phyloP scores from a whole-genome alignment of 805 yeast species.

The Grigorovia transvaalensis region DNA sequence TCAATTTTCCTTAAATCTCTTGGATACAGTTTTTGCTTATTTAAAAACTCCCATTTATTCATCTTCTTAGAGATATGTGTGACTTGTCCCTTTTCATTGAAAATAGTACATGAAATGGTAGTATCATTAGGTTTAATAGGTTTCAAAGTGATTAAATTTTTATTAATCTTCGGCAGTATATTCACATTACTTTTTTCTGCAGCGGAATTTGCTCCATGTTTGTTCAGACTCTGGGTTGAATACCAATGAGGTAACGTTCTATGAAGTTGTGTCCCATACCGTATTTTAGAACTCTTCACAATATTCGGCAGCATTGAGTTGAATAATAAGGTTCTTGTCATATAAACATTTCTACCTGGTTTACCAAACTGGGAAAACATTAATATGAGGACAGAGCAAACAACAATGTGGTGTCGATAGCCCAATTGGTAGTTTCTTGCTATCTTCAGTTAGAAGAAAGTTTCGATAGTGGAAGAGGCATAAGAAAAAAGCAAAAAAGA shows the following conservation, averaged over 20 bases:
- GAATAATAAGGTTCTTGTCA: not conserved
- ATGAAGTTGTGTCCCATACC: not conserved
- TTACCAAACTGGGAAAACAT: not conserved
- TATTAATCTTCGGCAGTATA: not conserved
- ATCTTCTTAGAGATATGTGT: slow-evolving; percentile 69
- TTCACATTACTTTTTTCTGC: not conserved
- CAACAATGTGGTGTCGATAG: too few species aligned
- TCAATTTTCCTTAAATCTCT: slow-evolving; percentile 79
- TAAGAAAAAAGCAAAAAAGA: too few species aligned
- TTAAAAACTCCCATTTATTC: slow-evolving; percentile 65
- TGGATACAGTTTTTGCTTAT: slow-evolving; percentile 68
- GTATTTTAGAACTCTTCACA: not conserved
- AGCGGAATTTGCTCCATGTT: not conserved
- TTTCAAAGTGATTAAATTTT: slow-evolving; percentile 19
- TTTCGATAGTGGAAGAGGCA: too few species aligned
- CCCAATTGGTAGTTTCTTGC: too few species aligned
- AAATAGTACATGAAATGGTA: slow-evolving; percentile 65
- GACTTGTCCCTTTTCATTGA: slow-evolving; percentile 65
- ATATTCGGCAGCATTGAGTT: not conserved
- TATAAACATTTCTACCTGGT: not conserved
- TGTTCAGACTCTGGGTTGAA: not conserved
- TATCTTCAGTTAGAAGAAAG: too few species aligned
- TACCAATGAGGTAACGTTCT: not conserved
- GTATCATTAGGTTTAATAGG: slow-evolving; percentile 37
- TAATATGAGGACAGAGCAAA: too few species aligned